phyloP scores from a whole-genome alignment of 2,329 filamentous ascomycete genomes.

The Epichloe uncinata region DNA sequence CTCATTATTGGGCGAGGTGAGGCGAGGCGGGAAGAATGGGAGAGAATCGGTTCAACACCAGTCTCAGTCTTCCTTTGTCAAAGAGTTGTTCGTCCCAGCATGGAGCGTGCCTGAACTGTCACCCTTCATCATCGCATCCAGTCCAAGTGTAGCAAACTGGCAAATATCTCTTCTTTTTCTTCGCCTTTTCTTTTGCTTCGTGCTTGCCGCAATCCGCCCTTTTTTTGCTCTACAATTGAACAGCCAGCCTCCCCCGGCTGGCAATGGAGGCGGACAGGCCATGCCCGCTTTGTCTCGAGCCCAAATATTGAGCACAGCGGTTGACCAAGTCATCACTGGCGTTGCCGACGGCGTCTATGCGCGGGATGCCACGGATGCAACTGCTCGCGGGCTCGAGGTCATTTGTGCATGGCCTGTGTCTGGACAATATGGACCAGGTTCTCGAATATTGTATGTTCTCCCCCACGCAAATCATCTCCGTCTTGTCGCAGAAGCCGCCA shows the following conservation, averaged over 20 bases:
- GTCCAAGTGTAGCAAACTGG: neutral
- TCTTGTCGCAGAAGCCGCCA: neutral
- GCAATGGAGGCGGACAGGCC: neutral
- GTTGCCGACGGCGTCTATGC: neutral
- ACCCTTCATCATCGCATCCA: neutral
- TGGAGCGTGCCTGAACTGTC: neutral
- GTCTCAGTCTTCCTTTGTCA: no score
- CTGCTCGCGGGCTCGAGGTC: constrained; percentile 21
- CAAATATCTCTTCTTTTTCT: neutral
- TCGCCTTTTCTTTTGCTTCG: neutral
- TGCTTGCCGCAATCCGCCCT: neutral
- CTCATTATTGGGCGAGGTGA: no score
- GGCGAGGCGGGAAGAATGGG: no score
- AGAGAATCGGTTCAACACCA: no score
- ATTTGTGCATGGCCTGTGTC: constrained; percentile 44
- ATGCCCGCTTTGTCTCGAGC: constrained; percentile 5
- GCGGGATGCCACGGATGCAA: neutral
- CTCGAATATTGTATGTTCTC: constrained; percentile 33
- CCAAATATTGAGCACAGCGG: neutral
- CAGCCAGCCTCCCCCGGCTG: neutral
- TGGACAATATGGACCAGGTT: constrained; percentile 43
- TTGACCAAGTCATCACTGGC: neutral
- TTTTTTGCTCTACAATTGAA: neutral
- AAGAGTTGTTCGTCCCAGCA: no score
- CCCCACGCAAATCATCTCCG: neutral